phyloP scores from a whole-genome alignment of 352 stramenopile genomes.

The Elongisporangium anandrum region DNA sequence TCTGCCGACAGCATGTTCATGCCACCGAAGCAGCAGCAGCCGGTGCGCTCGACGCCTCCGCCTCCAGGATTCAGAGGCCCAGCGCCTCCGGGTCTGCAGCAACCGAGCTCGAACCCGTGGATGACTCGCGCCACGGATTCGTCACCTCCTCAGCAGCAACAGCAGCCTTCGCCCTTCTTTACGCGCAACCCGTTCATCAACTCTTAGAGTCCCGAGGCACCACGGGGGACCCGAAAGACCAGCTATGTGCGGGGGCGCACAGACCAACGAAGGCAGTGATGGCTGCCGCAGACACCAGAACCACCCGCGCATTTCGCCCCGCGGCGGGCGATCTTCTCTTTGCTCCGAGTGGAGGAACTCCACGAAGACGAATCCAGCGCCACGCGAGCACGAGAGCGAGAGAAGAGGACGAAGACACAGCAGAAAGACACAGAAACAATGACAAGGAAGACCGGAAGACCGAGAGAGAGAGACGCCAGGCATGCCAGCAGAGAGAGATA shows the following conservation, averaged over 20 bases:
- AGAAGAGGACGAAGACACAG: neutral
- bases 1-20: neutral
- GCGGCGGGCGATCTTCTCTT: neutral
- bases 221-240: neutral
- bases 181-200: conserved; percentile 64
- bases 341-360: neutral
- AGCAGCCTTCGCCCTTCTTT: conserved; percentile 28
- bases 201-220: conserved; percentile 18
- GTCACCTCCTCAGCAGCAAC: conserved; percentile 11
- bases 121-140: conserved; percentile 7
- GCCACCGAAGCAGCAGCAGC: conserved; percentile 18
- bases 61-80: conserved; percentile 33
- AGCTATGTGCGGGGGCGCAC: neutral
- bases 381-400: neutral
- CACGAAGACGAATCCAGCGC: neutral
- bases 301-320: too few species aligned
- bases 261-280: neutral
- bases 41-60: conserved; percentile 20
- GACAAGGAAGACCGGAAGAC: neutral
- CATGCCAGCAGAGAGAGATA: too few species aligned
- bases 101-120: neutral
- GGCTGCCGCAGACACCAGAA: neutral
- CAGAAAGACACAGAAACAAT: neutral
- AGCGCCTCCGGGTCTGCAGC: conserved; percentile 4
- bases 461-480: neutral